Base-by-base conservation (phyloP, 2,329 filamentous ascomycete genomes). In the Leptographium flavum region DNA sequence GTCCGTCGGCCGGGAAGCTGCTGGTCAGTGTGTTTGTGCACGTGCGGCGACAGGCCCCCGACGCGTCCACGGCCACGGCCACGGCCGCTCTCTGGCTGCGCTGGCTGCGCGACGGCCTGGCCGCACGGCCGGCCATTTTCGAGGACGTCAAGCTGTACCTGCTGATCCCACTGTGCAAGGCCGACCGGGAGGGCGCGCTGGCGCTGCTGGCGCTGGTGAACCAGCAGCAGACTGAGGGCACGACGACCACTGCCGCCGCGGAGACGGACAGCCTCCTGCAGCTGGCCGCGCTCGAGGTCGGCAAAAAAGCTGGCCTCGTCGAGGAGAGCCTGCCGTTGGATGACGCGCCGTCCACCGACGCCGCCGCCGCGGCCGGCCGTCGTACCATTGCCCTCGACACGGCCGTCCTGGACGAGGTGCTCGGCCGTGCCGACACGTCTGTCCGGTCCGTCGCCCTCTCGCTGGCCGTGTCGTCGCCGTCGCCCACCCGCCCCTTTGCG, bases 401-500 rank as follows among this genome's bases (percentile, higher is more conserved):
- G 45, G 50, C 58, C 13, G 60, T 73, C 3, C 59, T 82, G 8
- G 69, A 73, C 32, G 61, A 57, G 30, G 67, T 81, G 3, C 59
- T 81, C 27, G 63, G 64, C 3, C 70, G 75, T 61, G 68, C 68
- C 36, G 76, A 76, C 54, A 66, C 76, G 54, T 68, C 77, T 50
- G 79, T 90, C 43, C 78, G 87, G 25, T 74, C 87, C 22, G 75
- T 87, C n/a, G 85, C 85, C 0, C 71, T 95, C 32, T 86, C 86
- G 25, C 71, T 95, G 13, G 71, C 94, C 8, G 76, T 87, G 13
- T 79, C 81, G 10, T 90, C 86, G 0, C 76, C 79, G 10, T 77
- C 83, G 2, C 81, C 81, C 1, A 87, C 83, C 3, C 78, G 76
- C 43, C 82, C 87, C 1, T 79, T 93, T 43, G 80, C 80, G 0